phyloP scores from a whole-genome alignment of 192 early-diverging fungal genomes.

The Coemansia sp. region DNA sequence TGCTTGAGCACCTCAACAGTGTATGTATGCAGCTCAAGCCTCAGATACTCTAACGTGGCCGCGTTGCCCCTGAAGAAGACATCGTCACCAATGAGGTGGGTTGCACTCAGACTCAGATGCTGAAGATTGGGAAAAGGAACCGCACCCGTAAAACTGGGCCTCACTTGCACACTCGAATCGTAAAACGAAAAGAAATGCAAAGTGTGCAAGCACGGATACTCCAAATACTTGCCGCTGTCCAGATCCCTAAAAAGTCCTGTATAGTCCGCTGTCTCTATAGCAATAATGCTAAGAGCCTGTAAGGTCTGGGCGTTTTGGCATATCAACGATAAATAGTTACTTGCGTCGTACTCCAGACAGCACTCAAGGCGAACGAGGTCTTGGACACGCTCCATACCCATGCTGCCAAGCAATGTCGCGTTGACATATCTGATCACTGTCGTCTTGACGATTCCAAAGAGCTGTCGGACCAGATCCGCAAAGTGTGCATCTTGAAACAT shows the following conservation, averaged over 20 bases:
- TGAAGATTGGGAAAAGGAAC: not conserved
- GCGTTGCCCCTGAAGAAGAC: not conserved
- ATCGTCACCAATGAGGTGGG: not conserved
- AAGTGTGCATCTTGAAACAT: not conserved
- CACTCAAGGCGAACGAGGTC: not conserved
- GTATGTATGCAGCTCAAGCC: too few relatives aligned
- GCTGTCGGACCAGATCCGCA: not conserved
- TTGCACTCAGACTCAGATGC: not conserved
- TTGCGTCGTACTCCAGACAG: not conserved
- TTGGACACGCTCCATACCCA: not conserved
- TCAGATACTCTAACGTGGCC: not conserved
- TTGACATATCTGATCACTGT: not conserved
- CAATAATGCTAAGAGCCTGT: not conserved
- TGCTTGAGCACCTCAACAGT: too few relatives aligned
- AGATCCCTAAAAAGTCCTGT: not conserved
- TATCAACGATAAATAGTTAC: not conserved
- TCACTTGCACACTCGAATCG: not conserved
- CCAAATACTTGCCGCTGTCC: not conserved
- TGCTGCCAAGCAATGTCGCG: not conserved
- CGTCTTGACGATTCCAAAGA: not conserved
- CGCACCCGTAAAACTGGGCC: not conserved
- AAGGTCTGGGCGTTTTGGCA: not conserved
- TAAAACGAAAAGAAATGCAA: not conserved
- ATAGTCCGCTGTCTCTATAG: not conserved
- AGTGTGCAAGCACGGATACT: not conserved